phyloP scores from a whole-genome alignment of 805 yeast genomes.

The Lipomyces orientalis region DNA sequence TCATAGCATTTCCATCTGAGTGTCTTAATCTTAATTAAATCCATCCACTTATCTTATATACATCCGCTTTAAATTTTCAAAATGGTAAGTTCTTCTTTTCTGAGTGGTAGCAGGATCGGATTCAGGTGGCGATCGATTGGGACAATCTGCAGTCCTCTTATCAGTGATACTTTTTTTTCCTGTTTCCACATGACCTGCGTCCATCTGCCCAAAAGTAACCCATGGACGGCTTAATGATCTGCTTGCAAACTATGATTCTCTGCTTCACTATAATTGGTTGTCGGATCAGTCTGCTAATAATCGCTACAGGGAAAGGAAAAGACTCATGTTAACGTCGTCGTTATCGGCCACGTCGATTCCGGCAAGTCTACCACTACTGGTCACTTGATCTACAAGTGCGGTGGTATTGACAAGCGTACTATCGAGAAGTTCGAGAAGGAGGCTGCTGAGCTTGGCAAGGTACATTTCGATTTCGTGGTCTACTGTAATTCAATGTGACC shows the following conservation, averaged over 20 bases:
- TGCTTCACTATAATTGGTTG: background rate
- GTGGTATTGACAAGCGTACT: constrained; percentile 97
- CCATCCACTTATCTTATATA: constrained; percentile 2
- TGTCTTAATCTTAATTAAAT: constrained; percentile 22
- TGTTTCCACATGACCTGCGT: too few relatives aligned
- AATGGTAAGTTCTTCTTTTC: constrained; percentile 41
- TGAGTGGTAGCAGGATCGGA: background rate
- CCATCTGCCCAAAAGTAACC: background rate
- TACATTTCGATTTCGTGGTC: background rate
- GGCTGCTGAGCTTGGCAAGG: constrained; percentile 87
- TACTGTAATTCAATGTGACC: background rate
- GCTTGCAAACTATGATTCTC: background rate
- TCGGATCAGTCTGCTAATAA: constrained; percentile 8
- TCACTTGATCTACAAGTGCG: constrained; percentile 98
- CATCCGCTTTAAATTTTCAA: constrained; percentile 20
- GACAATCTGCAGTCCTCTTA: background rate
- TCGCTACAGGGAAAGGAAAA: constrained; percentile 45
- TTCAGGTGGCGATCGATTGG: background rate
- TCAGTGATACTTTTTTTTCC: background rate
- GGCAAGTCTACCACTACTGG: constrained; percentile 99
- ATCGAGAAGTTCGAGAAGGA: constrained; percentile 98
- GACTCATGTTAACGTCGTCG: constrained; percentile 99
- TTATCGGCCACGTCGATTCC: constrained; percentile 99
- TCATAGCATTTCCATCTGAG: constrained; percentile 51
- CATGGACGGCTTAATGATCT: background rate